These are phyloP conservation scores for Cymbopogon flexuosus DNA, from an alignment of 202 grass and related monocot genomes.

Conservation along the genomic window DNA sequence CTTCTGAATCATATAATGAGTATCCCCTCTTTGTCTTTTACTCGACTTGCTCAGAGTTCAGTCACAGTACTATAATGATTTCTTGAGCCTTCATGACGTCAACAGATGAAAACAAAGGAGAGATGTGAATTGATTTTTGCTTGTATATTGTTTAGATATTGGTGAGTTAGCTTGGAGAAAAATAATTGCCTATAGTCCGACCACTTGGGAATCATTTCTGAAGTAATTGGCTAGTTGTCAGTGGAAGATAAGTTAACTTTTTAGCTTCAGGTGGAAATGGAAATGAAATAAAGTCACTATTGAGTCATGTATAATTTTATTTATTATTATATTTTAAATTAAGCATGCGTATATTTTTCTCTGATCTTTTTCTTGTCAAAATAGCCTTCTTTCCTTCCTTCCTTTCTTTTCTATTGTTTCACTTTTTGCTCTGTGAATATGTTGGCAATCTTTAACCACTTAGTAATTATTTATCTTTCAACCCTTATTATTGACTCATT, in stretches of 20 bases:
- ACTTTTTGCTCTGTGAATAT: background rate
- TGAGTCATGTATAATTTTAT: background rate
- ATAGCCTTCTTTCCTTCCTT: background rate
- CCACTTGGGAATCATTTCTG: constrained; percentile 1
- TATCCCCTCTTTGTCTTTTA: background rate
- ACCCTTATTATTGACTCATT: background rate
- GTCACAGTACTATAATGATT: background rate
- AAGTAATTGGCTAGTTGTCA: background rate
- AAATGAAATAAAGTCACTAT: background rate
- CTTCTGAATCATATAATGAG: background rate
- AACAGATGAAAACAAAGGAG: background rate
- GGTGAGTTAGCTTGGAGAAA: background rate
- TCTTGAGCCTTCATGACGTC: background rate
- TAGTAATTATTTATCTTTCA: background rate
- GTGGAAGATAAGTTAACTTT: constrained; percentile 8
- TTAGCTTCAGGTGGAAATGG: constrained; percentile 5
- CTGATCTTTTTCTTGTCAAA: background rate
- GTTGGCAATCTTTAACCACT: constrained; percentile 4
- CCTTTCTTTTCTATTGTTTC: background rate
- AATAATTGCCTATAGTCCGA: background rate
- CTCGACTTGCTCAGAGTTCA: background rate
- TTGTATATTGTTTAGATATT: background rate
- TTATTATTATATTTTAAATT: background rate
- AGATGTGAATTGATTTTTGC: background rate
- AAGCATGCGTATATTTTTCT: constrained; percentile 3